Base-by-base conservation (phyloP, 139 green algal genomes). In the Chlorella sp. region DNA sequence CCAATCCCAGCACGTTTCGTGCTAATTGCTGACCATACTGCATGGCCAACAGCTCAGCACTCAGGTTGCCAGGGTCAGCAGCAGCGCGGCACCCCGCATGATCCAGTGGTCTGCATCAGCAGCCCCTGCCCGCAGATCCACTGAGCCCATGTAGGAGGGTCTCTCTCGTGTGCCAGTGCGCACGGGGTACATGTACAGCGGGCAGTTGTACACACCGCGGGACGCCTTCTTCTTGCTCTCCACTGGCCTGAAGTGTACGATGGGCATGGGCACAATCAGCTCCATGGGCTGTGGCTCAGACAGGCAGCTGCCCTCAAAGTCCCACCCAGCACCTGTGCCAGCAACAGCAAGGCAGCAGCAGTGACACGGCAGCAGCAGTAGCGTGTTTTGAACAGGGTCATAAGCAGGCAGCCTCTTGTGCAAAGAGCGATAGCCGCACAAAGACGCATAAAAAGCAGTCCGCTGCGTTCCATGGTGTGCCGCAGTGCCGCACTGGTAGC, bases 281-380 rank as follows among this genome's bases (percentile, higher is more conserved):
- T 94, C 88, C 89, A 94, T 94, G 31, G 89, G 89, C 75, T 94
- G 73, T 10, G 91, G 90, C 86, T 96, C 91, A 68, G 77, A 86
- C 76, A 96, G 78, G 80, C 85, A 92, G 33, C 83, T 82, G 67
- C 88, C 86, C 61, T 94, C 88, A 67, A 84, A 86, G 80, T 96
- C 90, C 91, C 91, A 96, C 24, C 91, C 91, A 22, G 83, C 90
- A 35, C 87, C 87, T 32, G n/a, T n/a, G n/a, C n/a, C n/a, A n/a
- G n/a, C n/a, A n/a, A n/a, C n/a, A n/a, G 10, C 42, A 55, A 55
- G 42, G 42, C 17, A 55, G 10, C 10, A 17, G 17, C 42, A 10
- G 10, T 55, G 42, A 10, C 42, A 17, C 17, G 42, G 42, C 42
- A 55, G 17, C 17, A 17, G 42, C 42, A 55, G 42, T 17, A 55